phyloP scores from a whole-genome alignment of 345 rosid genomes.

The Sisymbrium altissimum region DNA sequence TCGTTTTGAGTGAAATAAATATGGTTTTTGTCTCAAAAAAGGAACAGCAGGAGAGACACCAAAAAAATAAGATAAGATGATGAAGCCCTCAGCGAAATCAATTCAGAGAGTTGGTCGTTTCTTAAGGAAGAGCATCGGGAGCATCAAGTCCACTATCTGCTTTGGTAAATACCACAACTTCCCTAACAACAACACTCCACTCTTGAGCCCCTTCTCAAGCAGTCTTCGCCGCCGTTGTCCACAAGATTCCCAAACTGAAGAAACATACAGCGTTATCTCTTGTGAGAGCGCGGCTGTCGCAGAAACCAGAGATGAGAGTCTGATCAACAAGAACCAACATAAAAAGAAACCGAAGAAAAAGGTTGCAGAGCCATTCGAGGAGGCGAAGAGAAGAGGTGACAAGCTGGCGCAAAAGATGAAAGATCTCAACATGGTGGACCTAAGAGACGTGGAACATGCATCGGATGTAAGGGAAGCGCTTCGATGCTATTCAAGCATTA shows the following conservation, averaged over 20 bases:
- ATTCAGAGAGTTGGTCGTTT: constrained; percentile 51
- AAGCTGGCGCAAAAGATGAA: constrained; percentile 75
- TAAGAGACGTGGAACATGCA: constrained; percentile 63
- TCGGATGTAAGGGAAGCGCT: constrained; percentile 83
- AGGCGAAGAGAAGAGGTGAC: constrained; percentile 37
- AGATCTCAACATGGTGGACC: constrained; percentile 79
- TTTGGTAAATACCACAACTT: constrained; percentile 45
- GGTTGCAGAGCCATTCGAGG: constrained; percentile 15
- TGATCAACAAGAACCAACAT: constrained; percentile 14
- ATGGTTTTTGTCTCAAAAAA: constrained; percentile 2
- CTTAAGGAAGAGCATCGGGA: constrained; percentile 45
- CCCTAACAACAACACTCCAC: constrained; percentile 38
- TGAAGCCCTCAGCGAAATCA: constrained; percentile 44
- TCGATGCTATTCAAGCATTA: constrained; percentile 73
- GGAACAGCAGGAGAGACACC: background rate
- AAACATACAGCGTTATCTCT: constrained; percentile 32
- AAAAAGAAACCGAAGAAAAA: constrained; percentile 38
- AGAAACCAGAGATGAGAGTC: constrained; percentile 33
- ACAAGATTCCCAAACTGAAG: constrained; percentile 28
- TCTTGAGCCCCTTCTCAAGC: constrained; percentile 43
- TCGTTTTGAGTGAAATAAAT: constrained; percentile 19
- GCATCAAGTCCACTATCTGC: constrained; percentile 50
- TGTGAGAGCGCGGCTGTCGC: constrained; percentile 40
- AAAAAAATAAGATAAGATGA: background rate
- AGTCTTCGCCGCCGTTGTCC: constrained; percentile 17